These are phyloP conservation scores for Colletotrichum ledebouriae DNA, from an alignment of 2,329 filamentous ascomycete genomes.

Conservation along the genomic window DNA sequence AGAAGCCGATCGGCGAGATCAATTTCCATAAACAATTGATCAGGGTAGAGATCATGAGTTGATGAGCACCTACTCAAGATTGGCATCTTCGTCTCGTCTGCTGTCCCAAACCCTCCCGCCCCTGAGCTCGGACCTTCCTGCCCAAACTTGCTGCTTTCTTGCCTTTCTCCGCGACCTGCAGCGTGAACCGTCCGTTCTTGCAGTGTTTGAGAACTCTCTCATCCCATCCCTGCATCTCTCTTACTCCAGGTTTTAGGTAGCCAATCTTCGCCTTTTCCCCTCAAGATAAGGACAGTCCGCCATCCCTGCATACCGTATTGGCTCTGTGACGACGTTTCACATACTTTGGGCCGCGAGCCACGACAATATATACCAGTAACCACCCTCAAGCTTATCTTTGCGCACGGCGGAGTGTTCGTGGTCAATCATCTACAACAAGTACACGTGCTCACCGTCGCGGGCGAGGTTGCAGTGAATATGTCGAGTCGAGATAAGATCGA, in stretches of 20 bases:
- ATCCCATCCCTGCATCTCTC: slow-evolving; percentile 27
- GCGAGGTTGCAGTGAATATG: slow-evolving; percentile 43
- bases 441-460: background rate
- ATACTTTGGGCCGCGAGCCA: slow-evolving; percentile 16
- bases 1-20: background rate
- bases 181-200: slow-evolving; percentile 27
- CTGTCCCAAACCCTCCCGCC: slow-evolving; percentile 17
- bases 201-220: slow-evolving; percentile 24
- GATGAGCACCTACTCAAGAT: background rate
- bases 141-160: slow-evolving; percentile 9
- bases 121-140: slow-evolving; percentile 19
- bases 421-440: background rate
- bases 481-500: slow-evolving; percentile 51
- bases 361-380: slow-evolving; percentile 22
- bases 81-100: slow-evolving; percentile 25
- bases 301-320: slow-evolving; percentile 20
- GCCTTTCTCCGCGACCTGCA: slow-evolving; percentile 13
- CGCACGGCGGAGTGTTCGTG: background rate
- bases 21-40: background rate
- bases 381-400: slow-evolving; percentile 3
- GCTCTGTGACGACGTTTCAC: slow-evolving; percentile 26
- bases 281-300: slow-evolving; percentile 23
- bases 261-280: slow-evolving; percentile 18
- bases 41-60: background rate
- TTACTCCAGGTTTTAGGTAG: background rate